phyloP scores from a whole-genome alignment of 139 green algal species.

The Chlamydomonas incerta region DNA sequence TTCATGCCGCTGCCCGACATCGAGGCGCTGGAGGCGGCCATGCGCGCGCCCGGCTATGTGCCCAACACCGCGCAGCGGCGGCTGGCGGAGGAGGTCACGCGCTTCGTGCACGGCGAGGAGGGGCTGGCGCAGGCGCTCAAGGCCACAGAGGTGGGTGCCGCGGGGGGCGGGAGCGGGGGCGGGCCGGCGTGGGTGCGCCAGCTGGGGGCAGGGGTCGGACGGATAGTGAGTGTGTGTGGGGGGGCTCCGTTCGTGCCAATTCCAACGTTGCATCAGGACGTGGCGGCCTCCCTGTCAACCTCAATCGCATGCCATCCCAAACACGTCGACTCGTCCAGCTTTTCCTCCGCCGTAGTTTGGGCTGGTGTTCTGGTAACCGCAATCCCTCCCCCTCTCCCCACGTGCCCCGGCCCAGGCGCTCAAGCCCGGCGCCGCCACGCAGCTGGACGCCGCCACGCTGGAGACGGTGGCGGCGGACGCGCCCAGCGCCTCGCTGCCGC shows the following conservation, averaged over 20 bases:
- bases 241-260: no score
- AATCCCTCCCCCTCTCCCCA: no score
- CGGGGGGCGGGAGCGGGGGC: background rate
- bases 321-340: no score
- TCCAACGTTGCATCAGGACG: no score
- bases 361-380: no score
- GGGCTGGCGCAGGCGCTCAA: slow-evolving; percentile 89
- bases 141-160: slow-evolving; percentile 82
- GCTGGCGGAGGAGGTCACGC: slow-evolving; percentile 95
- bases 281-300: no score
- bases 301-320: no score
- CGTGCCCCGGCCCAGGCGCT: slow-evolving; percentile 61
- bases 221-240: no score
- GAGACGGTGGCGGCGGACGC: slow-evolving; percentile 83
- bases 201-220: no score
- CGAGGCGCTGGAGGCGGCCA: slow-evolving; percentile 63
- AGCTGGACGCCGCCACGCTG: slow-evolving; percentile 84
- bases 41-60: slow-evolving; percentile 76
- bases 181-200: background rate
- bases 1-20: slow-evolving; percentile 94
- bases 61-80: slow-evolving; percentile 91
- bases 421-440: slow-evolving; percentile 81
- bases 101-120: slow-evolving; percentile 96
- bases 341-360: no score
- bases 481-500: slow-evolving; percentile 69